Conservation (phyloP, 2,329 filamentous ascomycete genomes). For the Pseudogymnoascus sp. region DNA sequence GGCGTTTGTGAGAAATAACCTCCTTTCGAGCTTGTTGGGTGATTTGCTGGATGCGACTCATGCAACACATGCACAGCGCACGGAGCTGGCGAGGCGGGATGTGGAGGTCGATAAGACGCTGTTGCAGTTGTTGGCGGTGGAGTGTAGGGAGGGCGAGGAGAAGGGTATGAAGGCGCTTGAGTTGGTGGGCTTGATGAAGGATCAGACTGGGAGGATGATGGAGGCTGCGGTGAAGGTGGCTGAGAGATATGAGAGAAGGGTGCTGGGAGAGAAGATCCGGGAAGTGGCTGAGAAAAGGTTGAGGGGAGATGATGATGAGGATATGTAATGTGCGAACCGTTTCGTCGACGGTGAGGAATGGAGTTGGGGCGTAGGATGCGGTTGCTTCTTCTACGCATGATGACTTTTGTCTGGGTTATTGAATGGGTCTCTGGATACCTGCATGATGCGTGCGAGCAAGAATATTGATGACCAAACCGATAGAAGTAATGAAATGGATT, state of each 20-base stretch:
- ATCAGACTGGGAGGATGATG: conserved; percentile 79
- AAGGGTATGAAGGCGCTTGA: conserved; percentile 91
- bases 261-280: conserved; percentile 84
- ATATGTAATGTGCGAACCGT: not conserved
- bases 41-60: conserved; percentile 66
- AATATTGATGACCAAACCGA: not conserved
- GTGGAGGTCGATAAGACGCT: conserved; percentile 84
- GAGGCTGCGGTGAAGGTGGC: conserved; percentile 88
- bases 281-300: conserved; percentile 61
- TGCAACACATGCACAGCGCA: conserved; percentile 55
- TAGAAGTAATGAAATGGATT: conserved; percentile 5
- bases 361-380: not conserved
- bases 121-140: conserved; percentile 77
- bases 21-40: conserved; percentile 65
- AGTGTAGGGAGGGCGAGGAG: conserved; percentile 90
- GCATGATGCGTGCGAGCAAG: not conserved
- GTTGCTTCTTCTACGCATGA: not conserved
- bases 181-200: conserved; percentile 76
- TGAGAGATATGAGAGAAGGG: conserved; percentile 67
- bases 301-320: not conserved
- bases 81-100: conserved; percentile 61
- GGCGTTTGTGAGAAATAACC: conserved; percentile 64
- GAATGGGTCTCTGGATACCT: not conserved
- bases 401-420: not conserved
- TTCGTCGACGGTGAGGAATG: not conserved